Evolutionary conservation across 306 rosid genomes (phyloP).

Genomic region (Arachis stenosperma): DNA sequence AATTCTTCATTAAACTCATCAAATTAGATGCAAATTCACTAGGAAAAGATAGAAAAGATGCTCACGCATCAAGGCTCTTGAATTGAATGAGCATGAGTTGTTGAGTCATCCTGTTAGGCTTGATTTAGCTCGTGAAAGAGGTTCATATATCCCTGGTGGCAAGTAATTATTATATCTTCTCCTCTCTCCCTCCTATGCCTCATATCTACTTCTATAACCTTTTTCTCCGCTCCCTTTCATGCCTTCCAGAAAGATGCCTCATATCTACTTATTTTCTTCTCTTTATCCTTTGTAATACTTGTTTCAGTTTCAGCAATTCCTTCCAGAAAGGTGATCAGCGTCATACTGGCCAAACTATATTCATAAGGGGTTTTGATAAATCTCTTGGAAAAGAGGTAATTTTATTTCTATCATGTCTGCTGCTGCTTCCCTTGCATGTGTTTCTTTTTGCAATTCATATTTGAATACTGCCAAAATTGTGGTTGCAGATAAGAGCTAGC

Average conservation of each 20-base stretch:
- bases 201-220: no score
- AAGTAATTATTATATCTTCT: background rate
- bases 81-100: conserved; percentile 62
- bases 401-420: no score
- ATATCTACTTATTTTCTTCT: background rate
- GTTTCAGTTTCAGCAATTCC: conserved; percentile 55
- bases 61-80: conserved; percentile 43
- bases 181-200: no score
- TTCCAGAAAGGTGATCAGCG: conserved; percentile 58
- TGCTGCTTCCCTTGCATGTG: no score
- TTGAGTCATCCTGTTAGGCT: conserved; percentile 57
- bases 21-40: no score
- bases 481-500: no score
- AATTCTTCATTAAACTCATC: no score
- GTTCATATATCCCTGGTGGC: conserved; percentile 23
- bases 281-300: background rate
- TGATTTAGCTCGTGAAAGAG: conserved; percentile 74
- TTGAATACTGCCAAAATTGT: no score
- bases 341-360: conserved; percentile 49
- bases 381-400: no score
- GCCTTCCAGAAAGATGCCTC: background rate
- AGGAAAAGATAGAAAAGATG: no score
- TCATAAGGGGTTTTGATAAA: no score
- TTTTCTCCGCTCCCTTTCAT: background rate
- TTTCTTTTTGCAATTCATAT: no score